Base-by-base conservation (phyloP, 116 monocot species). In the Phalaenopsis hybrid region DNA sequence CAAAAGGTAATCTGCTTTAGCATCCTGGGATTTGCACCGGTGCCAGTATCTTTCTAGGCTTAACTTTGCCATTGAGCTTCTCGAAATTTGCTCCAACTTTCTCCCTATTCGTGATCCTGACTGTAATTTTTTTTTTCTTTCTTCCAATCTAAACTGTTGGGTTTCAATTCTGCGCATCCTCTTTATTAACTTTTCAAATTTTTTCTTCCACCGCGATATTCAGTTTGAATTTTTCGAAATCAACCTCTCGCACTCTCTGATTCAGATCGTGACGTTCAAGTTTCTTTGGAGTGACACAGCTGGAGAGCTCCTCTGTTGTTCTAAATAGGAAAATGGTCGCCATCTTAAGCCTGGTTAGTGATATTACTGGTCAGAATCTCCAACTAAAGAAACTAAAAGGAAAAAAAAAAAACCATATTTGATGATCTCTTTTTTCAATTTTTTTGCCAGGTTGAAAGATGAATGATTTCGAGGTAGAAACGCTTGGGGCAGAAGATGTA, bases 221-320 rank as follows among this genome's bases (percentile, higher is more conserved):
- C 25, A 72, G 15, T 72, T 72, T 72, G 72, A 41, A 72, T 72
- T 15, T 33, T 34, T 72, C 41, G 17, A 72, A 72, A 72, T 65
- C n/a, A 41, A 37, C 72, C 34, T 70, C 70, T 70, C 4, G 12
- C 34, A 28, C 33, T 70, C 0, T 34, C 34, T 34, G 28, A 70
- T 34, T 70, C 34, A 23, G 65, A 65, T 65, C 25, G 25, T 65
- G 65, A 23, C 12, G 6, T 70, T 70, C 34, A 34, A 70, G 34
- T 70, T 70, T 34, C 34, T 8, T 34, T 70, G 0, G 70, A 63
- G 63, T 23, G 8, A 23, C 63, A 63, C 63, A 20, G 16, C 15
- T 55, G 55, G 55, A 55, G 55, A 65, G 65, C 65, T 23, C 65
- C 65, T 7, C 65, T 65, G 65, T 21, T 6, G 65, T 23, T 12